Conservation (phyloP, 2,329 filamentous ascomycete genomes). For the Aspergillus intermedius region DNA sequence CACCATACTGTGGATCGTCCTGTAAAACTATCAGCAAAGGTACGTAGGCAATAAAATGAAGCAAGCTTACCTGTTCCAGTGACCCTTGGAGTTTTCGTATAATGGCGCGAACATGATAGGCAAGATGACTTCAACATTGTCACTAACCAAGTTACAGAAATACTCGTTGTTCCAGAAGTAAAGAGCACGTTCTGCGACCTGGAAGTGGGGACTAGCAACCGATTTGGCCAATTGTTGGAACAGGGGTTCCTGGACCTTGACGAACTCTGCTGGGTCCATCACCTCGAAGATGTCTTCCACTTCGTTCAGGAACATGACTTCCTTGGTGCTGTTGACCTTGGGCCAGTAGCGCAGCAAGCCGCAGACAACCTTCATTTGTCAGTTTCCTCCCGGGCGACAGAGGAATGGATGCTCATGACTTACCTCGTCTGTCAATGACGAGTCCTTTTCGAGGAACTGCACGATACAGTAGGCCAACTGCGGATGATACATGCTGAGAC, state of each 20-base stretch:
- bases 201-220: conserved; percentile 96
- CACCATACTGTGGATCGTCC: conserved; percentile 98
- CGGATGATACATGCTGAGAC: conserved; percentile 98
- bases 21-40: conserved; percentile 40
- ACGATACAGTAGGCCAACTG: conserved; percentile 98
- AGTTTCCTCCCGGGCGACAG: conserved; percentile 9
- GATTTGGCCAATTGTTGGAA: conserved; percentile 98
- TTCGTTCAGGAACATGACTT: conserved; percentile 99
- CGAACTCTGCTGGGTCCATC: conserved; percentile 97
- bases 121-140: conserved; percentile 96
- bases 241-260: conserved; percentile 94
- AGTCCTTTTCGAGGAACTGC: conserved; percentile 96
- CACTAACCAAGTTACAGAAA: conserved; percentile 97
- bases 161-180: conserved; percentile 99
- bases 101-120: conserved; percentile 99
- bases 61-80: conserved; percentile 82
- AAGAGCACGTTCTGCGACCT: conserved; percentile 91
- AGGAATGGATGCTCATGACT: conserved; percentile 19
- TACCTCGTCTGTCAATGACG: conserved; percentile 92
- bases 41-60: neutral
- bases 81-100: conserved; percentile 97
- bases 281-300: conserved; percentile 99
- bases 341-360: conserved; percentile 96
- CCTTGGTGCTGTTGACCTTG: conserved; percentile 98
- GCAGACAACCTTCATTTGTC: conserved; percentile 65